Percentiles rank a stretch among this genome's conserved stretches.
Conservation (phyloP, 352 stramenopile genomes). For the Peronospora belbahrii region DNA sequence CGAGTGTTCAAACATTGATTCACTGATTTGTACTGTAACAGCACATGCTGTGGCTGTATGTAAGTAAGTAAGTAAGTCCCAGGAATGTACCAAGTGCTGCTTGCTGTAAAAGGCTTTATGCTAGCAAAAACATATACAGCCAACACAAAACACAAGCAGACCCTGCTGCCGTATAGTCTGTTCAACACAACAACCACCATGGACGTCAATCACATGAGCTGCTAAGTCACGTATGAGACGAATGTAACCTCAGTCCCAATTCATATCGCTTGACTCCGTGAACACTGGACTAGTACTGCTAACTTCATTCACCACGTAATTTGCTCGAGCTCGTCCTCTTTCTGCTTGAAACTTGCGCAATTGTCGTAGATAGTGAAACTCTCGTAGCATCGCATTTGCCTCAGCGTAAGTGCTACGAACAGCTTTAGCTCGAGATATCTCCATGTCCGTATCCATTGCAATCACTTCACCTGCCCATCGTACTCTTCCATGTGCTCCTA, state of each 20-base stretch:
- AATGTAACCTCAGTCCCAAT: neutral
- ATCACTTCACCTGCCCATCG: conserved; percentile 19
- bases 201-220: too few relatives aligned
- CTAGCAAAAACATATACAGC: too few relatives aligned
- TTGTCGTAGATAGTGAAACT: conserved; percentile 73
- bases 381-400: conserved; percentile 53
- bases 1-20: neutral
- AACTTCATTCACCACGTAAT: conserved; percentile 19
- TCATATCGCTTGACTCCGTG: conserved; percentile 18
- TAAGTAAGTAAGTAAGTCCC: conserved; percentile 4
- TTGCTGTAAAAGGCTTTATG: too few relatives aligned
- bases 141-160: too few relatives aligned
- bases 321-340: conserved; percentile 33
- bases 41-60: conserved; percentile 6
- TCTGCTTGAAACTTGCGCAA: conserved; percentile 67
- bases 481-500: conserved; percentile 21
- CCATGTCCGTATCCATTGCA: conserved; percentile 19
- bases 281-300: neutral
- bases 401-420: conserved; percentile 28
- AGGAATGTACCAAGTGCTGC: neutral
- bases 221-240: neutral
- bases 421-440: conserved; percentile 15
- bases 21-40: neutral
- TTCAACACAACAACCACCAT: too few relatives aligned
- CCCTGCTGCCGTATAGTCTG: too few relatives aligned